Evolutionary conservation across 2,329 filamentous ascomycete species (phyloP).

Genomic region (Aureobasidium namibiae): DNA sequence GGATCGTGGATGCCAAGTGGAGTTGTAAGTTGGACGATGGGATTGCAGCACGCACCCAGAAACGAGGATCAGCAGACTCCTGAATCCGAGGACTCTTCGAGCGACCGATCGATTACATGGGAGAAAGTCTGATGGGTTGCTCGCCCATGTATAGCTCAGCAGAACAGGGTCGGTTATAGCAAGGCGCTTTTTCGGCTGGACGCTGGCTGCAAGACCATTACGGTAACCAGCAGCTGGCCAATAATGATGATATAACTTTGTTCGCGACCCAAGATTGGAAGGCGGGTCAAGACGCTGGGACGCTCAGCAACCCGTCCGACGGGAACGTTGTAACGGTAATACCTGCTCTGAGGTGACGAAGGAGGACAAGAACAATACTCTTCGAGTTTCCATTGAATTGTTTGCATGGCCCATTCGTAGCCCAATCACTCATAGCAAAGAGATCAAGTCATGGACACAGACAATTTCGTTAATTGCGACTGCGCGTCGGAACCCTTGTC

Average conservation of each 20-base stretch:
- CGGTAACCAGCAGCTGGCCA: background rate
- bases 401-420: background rate
- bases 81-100: constrained; percentile 24
- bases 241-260: background rate
- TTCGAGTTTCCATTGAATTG: background rate
- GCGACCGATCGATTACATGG: constrained; percentile 39
- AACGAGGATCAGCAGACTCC: constrained; percentile 24
- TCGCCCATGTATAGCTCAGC: background rate
- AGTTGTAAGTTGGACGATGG: constrained; percentile 91
- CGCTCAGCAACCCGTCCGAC: background rate
- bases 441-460: background rate
- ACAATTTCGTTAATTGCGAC: background rate
- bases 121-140: constrained; percentile 32
- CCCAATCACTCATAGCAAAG: background rate
- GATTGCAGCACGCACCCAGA: constrained; percentile 37
- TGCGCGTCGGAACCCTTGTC: background rate
- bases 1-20: constrained; percentile 70
- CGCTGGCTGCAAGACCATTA: background rate
- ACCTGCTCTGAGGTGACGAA: background rate
- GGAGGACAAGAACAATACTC: background rate
- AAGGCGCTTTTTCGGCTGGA: background rate
- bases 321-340: background rate
- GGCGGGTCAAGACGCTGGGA: background rate
- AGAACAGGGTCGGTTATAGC: background rate
- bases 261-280: constrained; percentile 2